A percentile compares a stretch with the other conserved stretches of the same genome.
Evolutionary conservation across 2,329 filamentous ascomycete genomes (phyloP).

Genomic region (Ophiostoma ips): DNA sequence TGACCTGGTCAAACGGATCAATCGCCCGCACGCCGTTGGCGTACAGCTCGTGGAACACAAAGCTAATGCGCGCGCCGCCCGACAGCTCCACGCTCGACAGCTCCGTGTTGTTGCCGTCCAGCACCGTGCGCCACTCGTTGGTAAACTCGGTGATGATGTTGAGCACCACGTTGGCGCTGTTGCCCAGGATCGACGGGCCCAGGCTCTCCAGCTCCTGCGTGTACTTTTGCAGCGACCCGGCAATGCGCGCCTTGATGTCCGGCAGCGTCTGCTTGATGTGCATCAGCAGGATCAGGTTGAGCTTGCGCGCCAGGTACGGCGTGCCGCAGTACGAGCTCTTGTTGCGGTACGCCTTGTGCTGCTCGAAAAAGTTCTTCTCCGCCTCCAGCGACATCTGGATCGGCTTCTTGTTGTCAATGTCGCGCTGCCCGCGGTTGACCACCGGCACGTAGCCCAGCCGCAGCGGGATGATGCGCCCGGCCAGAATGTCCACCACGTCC

Average conservation of each 20-base stretch:
- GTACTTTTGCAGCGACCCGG: conserved; percentile 90
- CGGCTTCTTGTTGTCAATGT: conserved; percentile 96
- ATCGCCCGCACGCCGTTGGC: conserved; percentile 95
- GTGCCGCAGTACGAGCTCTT: conserved; percentile 98
- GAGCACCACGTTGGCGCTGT: conserved; percentile 89
- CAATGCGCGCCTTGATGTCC: conserved; percentile 94
- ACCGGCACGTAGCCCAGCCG: conserved; percentile 89
- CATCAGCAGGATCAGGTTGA: conserved; percentile 99
- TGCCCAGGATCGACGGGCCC: conserved; percentile 88
- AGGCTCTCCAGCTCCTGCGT: conserved; percentile 64
- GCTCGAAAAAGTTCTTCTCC: conserved; percentile 95
- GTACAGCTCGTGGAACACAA: conserved; percentile 98
- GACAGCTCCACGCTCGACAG: conserved; percentile 89
- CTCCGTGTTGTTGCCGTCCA: conserved; percentile 95
- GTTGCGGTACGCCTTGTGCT: conserved; percentile 96
- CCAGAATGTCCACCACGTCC: conserved; percentile 93
- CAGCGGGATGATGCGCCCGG: conserved; percentile 90
- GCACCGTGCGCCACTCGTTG: conserved; percentile 89
- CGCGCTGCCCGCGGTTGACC: conserved; percentile 92
- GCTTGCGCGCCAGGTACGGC: conserved; percentile 87
- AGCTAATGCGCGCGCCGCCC: conserved; percentile 94
- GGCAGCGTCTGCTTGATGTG: conserved; percentile 99
- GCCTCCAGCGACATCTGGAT: conserved; percentile 84
- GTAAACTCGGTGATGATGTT: conserved; percentile 99
- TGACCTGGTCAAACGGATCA: conserved; percentile 93